Evolutionary conservation across 371 early-diverging fungal genomes (phyloP).

Genomic region (Encephalitozoon intestinalis): DNA sequence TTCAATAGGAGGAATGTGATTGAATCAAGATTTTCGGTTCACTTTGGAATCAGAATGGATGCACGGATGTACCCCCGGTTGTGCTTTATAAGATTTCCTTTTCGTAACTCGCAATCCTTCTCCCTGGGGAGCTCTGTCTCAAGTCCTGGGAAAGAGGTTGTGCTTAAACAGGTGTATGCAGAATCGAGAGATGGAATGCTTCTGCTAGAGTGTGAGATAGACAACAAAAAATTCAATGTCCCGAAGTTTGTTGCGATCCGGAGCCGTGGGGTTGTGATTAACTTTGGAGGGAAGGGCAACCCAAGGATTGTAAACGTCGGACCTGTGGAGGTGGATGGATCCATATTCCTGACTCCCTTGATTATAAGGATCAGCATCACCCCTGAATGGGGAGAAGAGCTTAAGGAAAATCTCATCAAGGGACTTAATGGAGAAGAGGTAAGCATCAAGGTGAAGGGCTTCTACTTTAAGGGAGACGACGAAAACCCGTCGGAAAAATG

Average conservation of each 20-base stretch:
- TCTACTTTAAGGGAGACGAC: not conserved
- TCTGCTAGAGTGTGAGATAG: not conserved
- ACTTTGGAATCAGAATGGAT: not conserved
- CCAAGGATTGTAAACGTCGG: not conserved
- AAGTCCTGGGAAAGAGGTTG: not conserved
- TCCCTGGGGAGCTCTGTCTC: not conserved
- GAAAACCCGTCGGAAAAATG: not conserved
- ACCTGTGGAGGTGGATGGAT: not conserved
- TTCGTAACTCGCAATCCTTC: not conserved
- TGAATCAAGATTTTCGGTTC: not conserved
- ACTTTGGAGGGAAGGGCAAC: not conserved
- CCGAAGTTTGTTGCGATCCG: not conserved
- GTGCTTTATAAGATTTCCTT: constrained; percentile 4
- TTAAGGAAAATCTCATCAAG: not conserved
- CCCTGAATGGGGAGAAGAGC: not conserved
- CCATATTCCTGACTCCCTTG: not conserved
- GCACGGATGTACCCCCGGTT: not conserved
- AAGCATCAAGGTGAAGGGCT: not conserved
- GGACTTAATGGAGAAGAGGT: not conserved
- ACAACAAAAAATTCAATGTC: not conserved
- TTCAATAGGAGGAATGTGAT: not conserved
- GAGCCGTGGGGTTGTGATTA: not conserved
- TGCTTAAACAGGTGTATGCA: not conserved
- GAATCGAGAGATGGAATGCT: not conserved
- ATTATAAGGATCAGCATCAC: not conserved